Conservation (phyloP, 352 stramenopile species). For the Globisporangium perplexum region DNA sequence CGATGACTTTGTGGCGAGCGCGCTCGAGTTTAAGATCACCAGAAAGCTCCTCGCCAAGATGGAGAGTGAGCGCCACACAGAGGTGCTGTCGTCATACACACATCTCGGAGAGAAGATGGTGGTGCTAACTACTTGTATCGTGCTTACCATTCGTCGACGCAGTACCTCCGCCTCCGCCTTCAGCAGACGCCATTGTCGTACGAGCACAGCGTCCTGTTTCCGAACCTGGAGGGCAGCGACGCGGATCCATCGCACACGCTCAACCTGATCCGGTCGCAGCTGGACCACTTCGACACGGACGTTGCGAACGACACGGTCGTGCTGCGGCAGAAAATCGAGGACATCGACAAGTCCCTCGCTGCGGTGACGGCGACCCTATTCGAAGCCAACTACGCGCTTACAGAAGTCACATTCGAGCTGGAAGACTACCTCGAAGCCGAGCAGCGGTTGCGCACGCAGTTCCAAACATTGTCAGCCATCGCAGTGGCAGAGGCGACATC, state of each 20-base stretch:
- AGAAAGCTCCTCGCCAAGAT: constrained; percentile 44
- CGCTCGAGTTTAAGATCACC: constrained; percentile 66
- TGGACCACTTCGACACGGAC: constrained; percentile 53
- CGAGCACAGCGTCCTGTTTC: constrained; percentile 70
- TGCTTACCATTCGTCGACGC: constrained; percentile 1
- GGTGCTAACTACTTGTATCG: too few relatives aligned
- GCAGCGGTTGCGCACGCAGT: constrained; percentile 33
- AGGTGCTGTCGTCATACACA: constrained; percentile 23
- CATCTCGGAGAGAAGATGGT: background rate
- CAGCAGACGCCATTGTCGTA: constrained; percentile 52
- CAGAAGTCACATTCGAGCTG: constrained; percentile 53
- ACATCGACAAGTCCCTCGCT: constrained; percentile 50
- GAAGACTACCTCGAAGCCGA: constrained; percentile 49
- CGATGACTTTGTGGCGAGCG: constrained; percentile 33
- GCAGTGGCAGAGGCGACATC: constrained; percentile 49
- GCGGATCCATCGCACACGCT: constrained; percentile 34
- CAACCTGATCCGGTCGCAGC: constrained; percentile 51
- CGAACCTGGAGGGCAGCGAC: constrained; percentile 38
- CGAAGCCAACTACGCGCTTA: constrained; percentile 52
- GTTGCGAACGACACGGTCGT: constrained; percentile 68
- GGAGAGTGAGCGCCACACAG: constrained; percentile 62
- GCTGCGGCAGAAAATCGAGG: constrained; percentile 73
- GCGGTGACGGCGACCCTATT: constrained; percentile 45
- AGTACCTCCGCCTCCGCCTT: constrained; percentile 72
- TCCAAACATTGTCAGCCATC: constrained; percentile 31